Conservation (phyloP, 179 eudicot genomes). For the Beta lomatogona region DNA sequence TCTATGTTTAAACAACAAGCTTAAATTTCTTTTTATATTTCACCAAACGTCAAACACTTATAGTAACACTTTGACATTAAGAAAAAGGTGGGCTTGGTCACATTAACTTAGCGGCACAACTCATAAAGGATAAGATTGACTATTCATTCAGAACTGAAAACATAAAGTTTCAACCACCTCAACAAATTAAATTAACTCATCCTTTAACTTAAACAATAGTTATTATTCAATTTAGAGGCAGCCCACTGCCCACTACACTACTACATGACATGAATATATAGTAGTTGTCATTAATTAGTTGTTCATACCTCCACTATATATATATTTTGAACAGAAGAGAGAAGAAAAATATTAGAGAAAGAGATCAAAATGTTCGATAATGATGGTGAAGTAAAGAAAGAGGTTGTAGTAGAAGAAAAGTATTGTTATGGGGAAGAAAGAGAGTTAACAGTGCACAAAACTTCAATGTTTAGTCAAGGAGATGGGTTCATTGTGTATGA, state of each 20-base stretch:
- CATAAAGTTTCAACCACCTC: slow-evolving; percentile 16
- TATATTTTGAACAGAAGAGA: background rate
- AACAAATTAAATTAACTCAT: background rate
- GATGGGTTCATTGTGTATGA: slow-evolving; percentile 35
- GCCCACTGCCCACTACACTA: background rate
- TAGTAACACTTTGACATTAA: background rate
- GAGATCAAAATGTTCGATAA: background rate
- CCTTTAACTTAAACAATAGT: background rate
- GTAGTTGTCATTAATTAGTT: too few relatives aligned
- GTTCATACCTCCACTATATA: background rate
- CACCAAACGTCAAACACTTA: background rate
- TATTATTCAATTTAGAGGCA: background rate
- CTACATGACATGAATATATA: too few relatives aligned
- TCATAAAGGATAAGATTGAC: slow-evolving; percentile 17
- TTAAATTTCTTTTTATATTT: background rate
- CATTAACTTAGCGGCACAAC: slow-evolving; percentile 3
- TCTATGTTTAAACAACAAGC: background rate
- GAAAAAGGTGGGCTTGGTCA: background rate
- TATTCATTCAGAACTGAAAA: background rate
- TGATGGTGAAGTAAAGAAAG: background rate
- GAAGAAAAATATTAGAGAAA: background rate
- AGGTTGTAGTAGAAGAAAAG: slow-evolving; percentile 24
- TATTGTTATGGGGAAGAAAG: slow-evolving; percentile 24
- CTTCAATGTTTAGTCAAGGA: slow-evolving; percentile 33
- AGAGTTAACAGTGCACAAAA: slow-evolving; percentile 39